These are phyloP conservation scores for Penicillium arizonense DNA, from an alignment of 495 filamentous ascomycete species.

Conservation along the genomic window DNA sequence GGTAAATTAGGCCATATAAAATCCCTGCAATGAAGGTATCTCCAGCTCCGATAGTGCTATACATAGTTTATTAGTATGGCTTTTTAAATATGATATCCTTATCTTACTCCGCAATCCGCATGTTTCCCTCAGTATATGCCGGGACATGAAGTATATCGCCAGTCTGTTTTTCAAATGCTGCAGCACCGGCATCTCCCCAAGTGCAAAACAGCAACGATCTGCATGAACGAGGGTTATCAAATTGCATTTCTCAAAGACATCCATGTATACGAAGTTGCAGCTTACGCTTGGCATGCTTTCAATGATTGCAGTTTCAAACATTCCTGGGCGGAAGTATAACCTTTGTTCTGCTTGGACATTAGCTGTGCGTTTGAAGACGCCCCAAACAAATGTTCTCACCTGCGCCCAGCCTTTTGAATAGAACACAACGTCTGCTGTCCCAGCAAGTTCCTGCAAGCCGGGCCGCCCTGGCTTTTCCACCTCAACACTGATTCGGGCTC, in stretches of 20 bases:
- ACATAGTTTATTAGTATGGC: slow-evolving; percentile 12
- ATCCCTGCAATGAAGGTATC: slow-evolving; percentile 76
- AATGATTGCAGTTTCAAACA: slow-evolving; percentile 48
- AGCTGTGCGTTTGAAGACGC: neutral
- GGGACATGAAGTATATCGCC: slow-evolving; percentile 40
- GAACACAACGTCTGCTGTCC: slow-evolving; percentile 65
- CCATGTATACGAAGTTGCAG: neutral
- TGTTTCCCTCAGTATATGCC: slow-evolving; percentile 36
- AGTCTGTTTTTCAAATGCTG: slow-evolving; percentile 40
- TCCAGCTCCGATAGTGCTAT: slow-evolving; percentile 67
- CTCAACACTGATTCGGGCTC: slow-evolving; percentile 61
- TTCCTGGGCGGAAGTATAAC: slow-evolving; percentile 48
- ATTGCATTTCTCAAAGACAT: neutral
- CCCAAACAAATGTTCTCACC: slow-evolving; percentile 34
- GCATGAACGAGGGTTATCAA: neutral
- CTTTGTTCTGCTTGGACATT: slow-evolving; percentile 33
- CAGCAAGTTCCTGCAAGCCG: slow-evolving; percentile 60
- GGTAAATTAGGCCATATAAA: slow-evolving; percentile 57
- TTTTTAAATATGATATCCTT: too few relatives aligned
- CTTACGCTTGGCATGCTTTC: slow-evolving; percentile 42
- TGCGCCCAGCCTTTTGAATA: slow-evolving; percentile 70
- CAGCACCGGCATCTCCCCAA: slow-evolving; percentile 64
- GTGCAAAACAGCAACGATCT: slow-evolving; percentile 63
- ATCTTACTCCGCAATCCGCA: too few relatives aligned
- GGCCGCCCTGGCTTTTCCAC: slow-evolving; percentile 64